Evolutionary conservation across 2,329 filamentous ascomycete genomes (phyloP), one percentile per base, ranked within the genome.

Genomic region (Fusarium sp.): DNA sequence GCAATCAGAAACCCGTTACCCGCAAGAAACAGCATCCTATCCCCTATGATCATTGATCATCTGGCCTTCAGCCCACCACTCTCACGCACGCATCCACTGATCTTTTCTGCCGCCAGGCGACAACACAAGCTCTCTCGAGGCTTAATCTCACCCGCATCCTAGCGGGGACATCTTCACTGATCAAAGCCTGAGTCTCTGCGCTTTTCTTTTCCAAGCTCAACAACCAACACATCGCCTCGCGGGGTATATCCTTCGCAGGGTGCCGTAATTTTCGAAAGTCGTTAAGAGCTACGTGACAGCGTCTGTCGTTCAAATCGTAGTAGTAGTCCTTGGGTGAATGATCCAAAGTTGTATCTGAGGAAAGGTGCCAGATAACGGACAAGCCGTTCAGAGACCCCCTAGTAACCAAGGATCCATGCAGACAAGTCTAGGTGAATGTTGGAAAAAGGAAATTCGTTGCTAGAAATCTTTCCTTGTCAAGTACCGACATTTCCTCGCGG

Each of bases 161-260:
- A 55, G 68, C 56, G 67, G 68, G 72, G 72, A 56, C 65, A 59
- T 70, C 72, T 67, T 74, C 70, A 69, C 64, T 68, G 56, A 75
- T 70, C 70, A 72, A 77, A 75, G 61, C 70, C 75, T 70, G 75
- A 70, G 72, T 76, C 75, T 78, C 77, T 76, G 72, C 77, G 79
- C 75, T 74, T 76, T 74, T 75, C 68, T 75, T 72, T 75, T 78
- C 75, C 75, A 76, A 81, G 78, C 80, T 81, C 80, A 79, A 80
- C 80, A 81, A 82, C 81, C 72, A 74, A 79, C 80, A 80, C 77
- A 81, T 77, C 76, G 80, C 79, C 79, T 82, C 81, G 77, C 79
- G 80, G 81, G 82, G 82, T 83, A 83, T 83, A 83, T 83, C 82
- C 82, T 81, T 83, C 82, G 81, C 81, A 81, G 80, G 69, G 80